Evolutionary conservation across 257 asterid genomes (phyloP).

Genomic region (Nemophila menziesii): DNA sequence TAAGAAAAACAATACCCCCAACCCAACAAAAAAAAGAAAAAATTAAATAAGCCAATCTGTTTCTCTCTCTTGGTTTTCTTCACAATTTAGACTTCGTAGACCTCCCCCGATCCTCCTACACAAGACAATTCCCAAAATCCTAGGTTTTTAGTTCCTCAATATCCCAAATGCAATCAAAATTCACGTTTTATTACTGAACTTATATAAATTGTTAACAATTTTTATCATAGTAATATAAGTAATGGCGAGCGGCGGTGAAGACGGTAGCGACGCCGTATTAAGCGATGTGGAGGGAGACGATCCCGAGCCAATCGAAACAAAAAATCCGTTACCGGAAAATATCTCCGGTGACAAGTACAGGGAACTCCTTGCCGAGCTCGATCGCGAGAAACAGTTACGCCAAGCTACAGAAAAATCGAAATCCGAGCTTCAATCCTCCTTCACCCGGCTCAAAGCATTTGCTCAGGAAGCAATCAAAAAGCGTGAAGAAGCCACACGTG

Average conservation of each 20-base stretch:
- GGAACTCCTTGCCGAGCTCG: conserved; percentile 67
- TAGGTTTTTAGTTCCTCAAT: background rate
- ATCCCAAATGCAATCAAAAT: background rate
- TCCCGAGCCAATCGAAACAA: conserved; percentile 37
- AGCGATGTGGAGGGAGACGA: conserved; percentile 96
- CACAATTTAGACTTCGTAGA: background rate
- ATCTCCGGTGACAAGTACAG: conserved; percentile 47
- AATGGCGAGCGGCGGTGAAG: conserved; percentile 57
- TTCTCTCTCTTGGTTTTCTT: background rate
- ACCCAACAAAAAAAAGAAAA: background rate
- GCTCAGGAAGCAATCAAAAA: conserved; percentile 89
- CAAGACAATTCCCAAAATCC: background rate
- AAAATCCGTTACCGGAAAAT: conserved; percentile 31
- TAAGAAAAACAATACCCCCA: too few species aligned
- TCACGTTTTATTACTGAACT: too few species aligned
- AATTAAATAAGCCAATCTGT: background rate
- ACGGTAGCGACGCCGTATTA: conserved; percentile 58
- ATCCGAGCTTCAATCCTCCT: conserved; percentile 58
- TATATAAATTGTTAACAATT: too few species aligned
- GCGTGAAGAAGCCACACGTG: conserved; percentile 71
- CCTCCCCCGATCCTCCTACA: background rate
- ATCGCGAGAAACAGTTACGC: conserved; percentile 73
- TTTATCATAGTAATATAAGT: background rate
- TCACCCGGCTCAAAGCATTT: conserved; percentile 57
- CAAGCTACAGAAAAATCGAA: conserved; percentile 63